Base-by-base conservation (phyloP, 2,329 filamentous ascomycete genomes). In the Fusarium beomiforme region DNA sequence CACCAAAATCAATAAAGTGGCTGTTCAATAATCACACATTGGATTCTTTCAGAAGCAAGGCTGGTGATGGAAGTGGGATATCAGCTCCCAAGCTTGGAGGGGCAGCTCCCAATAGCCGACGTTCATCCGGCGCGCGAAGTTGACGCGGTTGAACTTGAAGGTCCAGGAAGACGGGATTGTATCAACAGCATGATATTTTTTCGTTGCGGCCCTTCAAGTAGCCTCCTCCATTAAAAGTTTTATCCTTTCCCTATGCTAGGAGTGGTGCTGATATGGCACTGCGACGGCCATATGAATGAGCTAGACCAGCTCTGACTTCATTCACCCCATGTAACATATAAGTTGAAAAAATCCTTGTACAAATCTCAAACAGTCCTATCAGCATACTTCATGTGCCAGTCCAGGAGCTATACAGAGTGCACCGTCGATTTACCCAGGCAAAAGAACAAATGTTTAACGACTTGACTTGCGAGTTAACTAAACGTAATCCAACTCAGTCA, bases 61-160 rank as follows among this genome's bases (percentile, higher is more conserved):
- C 64, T 39, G 50, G 58, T 53, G 64, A 72, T 43, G 50, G 62
- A 63, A 65, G 62, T 70, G 60, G 63, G 63, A 64, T 61, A 46
- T 39, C 57, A 72, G 65, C 68, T 72, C 60, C 51, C 54, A 71
- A 68, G 60, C 61, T 75, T 77, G 72, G 75, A 77, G 73, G 75
- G 70, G 72, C 74, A 71, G 72, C 65, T 75, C 55, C 24, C 42
- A 49, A 46, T 69, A 67, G 51, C 75, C 75, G 75, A 70, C 11
- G 56, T 76, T 77, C 43, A 64, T 42, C 75, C 75, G 75, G 49
- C 53, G 56, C 53, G 51, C 59, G 42, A 69, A 54, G 42, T 59
- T 67, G 47, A 67, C 64, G 46, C 46, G 67, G 34, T 42, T 44
- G 14, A 33, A 50, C 36, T 42, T 8, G 19, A 34, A 29, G 21